Evolutionary conservation across 1,284 basidiomycete species (phyloP).

Genomic region (Taiwanofungus camphoratus): DNA sequence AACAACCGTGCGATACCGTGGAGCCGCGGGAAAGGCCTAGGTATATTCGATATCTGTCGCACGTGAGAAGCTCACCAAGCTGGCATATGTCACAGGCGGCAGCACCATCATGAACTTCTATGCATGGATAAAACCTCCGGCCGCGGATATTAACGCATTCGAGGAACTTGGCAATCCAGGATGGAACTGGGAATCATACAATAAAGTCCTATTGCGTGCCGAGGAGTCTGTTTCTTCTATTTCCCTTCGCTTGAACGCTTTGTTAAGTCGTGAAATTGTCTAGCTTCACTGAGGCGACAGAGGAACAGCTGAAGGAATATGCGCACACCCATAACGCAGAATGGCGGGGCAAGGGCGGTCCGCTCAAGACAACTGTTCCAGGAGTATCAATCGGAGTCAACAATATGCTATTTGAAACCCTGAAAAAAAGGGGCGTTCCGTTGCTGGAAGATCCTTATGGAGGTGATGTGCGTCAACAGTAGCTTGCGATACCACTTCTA

Average conservation of each 20-base stretch:
- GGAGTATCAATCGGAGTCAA: constrained; percentile 4
- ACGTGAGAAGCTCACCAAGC: too few species aligned
- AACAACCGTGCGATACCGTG: constrained; percentile 12
- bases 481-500: too few species aligned
- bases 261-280: not conserved
- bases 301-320: constrained; percentile 9
- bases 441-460: constrained; percentile 13
- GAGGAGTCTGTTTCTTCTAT: constrained; percentile 9
- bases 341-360: constrained; percentile 17
- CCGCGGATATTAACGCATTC: constrained; percentile 21
- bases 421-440: constrained; percentile 15
- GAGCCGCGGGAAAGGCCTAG: constrained; percentile 25
- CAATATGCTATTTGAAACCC: constrained; percentile 12
- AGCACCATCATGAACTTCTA: constrained; percentile 23
- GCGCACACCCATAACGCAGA: constrained; percentile 8
- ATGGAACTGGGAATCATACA: constrained; percentile 21
- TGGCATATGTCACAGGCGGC: too few species aligned
- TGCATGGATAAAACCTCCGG: constrained; percentile 22
- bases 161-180: constrained; percentile 23
- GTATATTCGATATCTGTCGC: constrained; percentile 4
- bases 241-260: not conserved
- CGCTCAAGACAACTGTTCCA: constrained; percentile 17
- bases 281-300: constrained; percentile 15
- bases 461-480: constrained; percentile 18
- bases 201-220: constrained; percentile 12